Evolutionary conservation across 1,284 basidiomycete species (phyloP), one percentile per base, ranked within the genome.

Genomic region (Cryptococcus sp.): DNA sequence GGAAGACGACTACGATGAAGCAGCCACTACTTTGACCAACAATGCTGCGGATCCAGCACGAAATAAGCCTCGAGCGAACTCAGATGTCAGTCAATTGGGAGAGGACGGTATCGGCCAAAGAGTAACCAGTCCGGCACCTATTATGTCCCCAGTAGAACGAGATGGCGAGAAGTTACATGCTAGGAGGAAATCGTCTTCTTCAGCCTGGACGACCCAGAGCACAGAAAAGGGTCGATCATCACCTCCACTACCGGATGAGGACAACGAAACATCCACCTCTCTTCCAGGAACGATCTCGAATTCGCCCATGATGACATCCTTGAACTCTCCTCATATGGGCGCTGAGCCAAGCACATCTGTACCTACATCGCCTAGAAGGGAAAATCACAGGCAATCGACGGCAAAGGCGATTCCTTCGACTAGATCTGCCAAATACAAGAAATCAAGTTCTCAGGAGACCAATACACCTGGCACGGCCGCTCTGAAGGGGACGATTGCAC

Each of bases 401-500:
- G 8, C 13, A 8, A 23, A 23, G 23, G 38, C 38, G 10, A n/a
- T 41, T 10, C 44, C 44, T 11, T 13, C 13, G 13, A 32, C 10
- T 13, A 14, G 30, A 4, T 10, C 14, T 32, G 23, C 41, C 8
- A 45, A 23, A 46, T 5, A 41, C 13, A 6, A 41, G 8, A 46
- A 46, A 23, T 8, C 23, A 31, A 46, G 30, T 8, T 8, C 8
- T 11, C 10, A 46, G 13, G 30, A 46, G 14, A 31, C 34, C 23
- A 32, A 13, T 11, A 46, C 37, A 32, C 47, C 45, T 31, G 46
- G 46, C 51, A 32, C 49, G 38, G 42, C 56, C 57, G 35, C 46
- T 49, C 23, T 74, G 23, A 60, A 68, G 44, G 72, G 73, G 5
- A 73, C 86, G 3, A 85, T 98, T 35, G 94, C 93, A 11, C 82